Base-by-base conservation (phyloP, 768 basidiomycete species). In the Auricularia sp. region DNA sequence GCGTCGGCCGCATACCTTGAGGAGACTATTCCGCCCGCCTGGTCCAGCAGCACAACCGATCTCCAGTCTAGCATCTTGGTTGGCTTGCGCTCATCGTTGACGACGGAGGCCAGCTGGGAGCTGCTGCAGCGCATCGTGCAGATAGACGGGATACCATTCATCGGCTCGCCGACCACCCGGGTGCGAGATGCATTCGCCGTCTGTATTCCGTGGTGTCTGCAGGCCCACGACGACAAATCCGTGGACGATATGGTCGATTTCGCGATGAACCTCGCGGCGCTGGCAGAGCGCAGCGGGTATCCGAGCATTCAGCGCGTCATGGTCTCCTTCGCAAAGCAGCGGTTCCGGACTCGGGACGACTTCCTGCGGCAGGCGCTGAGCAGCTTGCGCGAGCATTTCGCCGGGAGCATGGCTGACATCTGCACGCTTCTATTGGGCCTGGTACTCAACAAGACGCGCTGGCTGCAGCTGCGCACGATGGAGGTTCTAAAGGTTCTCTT, bases 341-440 rank as follows among this genome's bases (percentile, higher is more conserved):
- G 90, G 62, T 97, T 98, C 80, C 82, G 94, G 61, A 93, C 93
- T 1, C 88, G 88, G 70, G 94, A 98, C 63, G 94, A 97, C 75
- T 96, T 96, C 77, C 82, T 96, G 65, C 86, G 92, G 3, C 93
- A 97, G 72, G 93, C 92, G 0, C 87, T 93, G 24, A 80, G 85
- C 1, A 88, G 90, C 69, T 81, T 98, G 44, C 85, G 93, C 24
- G 94, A 97, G 71, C 87, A 92, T 74, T 94, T 92, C 71, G 85
- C 85, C 0, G 78, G 79, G 3, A 82, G 90, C 62, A 91, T 91
- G 84, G 82, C 88, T 2, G 87, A 93, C 35, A 85, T 94, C 21
- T 86, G 92, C 61, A 90, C 91, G 0, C 80, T 94, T 16, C 83
- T 97, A n/a, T 81, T 96, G 11, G 89, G 93, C 11, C 80, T 96